Evolutionary conservation across 2,329 filamentous ascomycete species (phyloP), one percentile per base, ranked within the genome.

Genomic region (Sporothrix brunneoviolacea): DNA sequence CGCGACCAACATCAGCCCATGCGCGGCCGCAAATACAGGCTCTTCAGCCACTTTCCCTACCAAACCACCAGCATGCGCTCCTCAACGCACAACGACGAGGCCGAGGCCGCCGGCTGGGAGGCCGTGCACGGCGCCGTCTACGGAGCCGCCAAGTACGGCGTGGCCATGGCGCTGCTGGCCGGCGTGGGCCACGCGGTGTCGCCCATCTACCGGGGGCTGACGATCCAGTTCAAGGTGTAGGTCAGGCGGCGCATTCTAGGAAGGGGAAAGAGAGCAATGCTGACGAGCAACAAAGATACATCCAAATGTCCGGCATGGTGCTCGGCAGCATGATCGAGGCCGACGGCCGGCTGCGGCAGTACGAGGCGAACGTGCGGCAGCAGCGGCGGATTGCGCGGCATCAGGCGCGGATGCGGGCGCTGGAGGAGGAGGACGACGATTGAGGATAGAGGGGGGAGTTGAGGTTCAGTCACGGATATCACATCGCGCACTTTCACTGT

Each of bases 271-370:
- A 33, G 19, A 32, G 24, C 24, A 10, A 10, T 28, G 24, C n/a
- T n/a, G n/a, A n/a, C n/a, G n/a, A n/a, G n/a, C n/a, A n/a, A n/a
- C n/a, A n/a, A n/a, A 91, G 87, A 27, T 91, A 88, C 62, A 71
- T 91, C 15, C 86, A 90, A 65, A 88, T 90, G 84, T 87, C 83
- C n/a, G 83, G 82, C 54, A 91, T 91, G 86, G 83, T 86, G n/a
- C 61, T 88, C 30, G 87, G 87, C 38, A 76, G 81, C 61, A 86
- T 87, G 76, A 75, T 91, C 48, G 84, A 89, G 69, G 87, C 86
- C 3, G 87, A 91, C 61, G 68, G 72, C 50, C 74, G 82, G 44
- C 72, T 91, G 59, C 75, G 83, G 47, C 70, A 76, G 53, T 88
- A 86, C 59, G 85, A 90, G 64, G 72, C 80, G 12, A 70, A 72